Evolutionary conservation across 2,329 filamentous ascomycete species (phyloP).

Genomic region (Bipolaris oryzae): DNA sequence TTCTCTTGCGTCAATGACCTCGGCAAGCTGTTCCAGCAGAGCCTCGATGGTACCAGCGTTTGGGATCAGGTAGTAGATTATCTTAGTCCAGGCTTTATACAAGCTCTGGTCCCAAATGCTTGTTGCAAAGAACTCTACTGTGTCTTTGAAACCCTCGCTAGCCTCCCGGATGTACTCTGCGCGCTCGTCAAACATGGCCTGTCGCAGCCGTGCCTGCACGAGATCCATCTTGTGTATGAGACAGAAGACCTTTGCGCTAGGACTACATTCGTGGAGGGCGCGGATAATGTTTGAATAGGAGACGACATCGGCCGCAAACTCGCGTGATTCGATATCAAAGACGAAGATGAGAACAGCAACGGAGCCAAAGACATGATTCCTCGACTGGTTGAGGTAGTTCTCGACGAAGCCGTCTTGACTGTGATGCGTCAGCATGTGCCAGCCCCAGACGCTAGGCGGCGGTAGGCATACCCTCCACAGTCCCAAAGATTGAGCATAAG

Average conservation of each 20-base stretch:
- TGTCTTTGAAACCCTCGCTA: constrained; percentile 69
- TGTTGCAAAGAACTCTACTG: constrained; percentile 84
- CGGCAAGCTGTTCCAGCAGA: constrained; percentile 80
- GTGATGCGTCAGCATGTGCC: constrained; percentile 19
- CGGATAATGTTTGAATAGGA: constrained; percentile 91
- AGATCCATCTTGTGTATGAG: constrained; percentile 99
- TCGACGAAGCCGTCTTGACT: constrained; percentile 98
- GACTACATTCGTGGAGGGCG: constrained; percentile 85
- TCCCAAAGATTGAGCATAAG: constrained; percentile 98
- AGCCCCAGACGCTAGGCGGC: neutral
- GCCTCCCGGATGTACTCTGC: constrained; percentile 77
- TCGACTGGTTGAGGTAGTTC: constrained; percentile 94
- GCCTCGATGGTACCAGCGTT: constrained; percentile 87
- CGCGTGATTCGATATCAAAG: constrained; percentile 96
- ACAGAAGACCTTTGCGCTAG: constrained; percentile 83
- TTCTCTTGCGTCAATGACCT: constrained; percentile 89
- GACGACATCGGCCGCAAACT: constrained; percentile 89
- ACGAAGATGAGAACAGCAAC: constrained; percentile 98
- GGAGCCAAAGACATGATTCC: constrained; percentile 94
- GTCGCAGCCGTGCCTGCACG: constrained; percentile 78
- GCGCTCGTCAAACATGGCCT: constrained; percentile 83
- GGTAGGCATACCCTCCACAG: constrained; percentile 75
- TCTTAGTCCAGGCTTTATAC: constrained; percentile 97
- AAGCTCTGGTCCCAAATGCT: constrained; percentile 98
- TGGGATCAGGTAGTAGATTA: constrained; percentile 97